Base-by-base conservation (phyloP, 495 filamentous ascomycete species). In the Penicillium macrosclerotiorum region DNA sequence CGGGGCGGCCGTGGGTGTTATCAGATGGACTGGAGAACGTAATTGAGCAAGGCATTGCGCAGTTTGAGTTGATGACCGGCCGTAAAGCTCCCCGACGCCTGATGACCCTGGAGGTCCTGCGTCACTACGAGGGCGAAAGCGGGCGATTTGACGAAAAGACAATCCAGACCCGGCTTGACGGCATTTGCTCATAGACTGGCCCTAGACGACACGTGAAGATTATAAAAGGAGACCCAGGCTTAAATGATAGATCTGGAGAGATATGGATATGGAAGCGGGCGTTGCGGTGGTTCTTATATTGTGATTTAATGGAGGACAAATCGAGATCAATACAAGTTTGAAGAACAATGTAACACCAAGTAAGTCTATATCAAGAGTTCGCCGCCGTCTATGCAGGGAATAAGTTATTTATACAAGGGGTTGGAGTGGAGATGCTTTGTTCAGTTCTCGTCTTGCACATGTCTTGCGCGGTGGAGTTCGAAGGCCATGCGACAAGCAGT, bases 11-110 rank as follows among this genome's bases (percentile, higher is more conserved):
- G 1, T 93, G 86, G 86, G 82, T 88, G 3, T 74, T 86, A 24
- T 79, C 90, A n/a, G 86, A 91, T 54, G 88, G 87, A 4, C 65
- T 91, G 8, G 88, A 90, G 56, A 80, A 91, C 22, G 75, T 93
- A 1, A 78, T 80, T 1, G 88, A 93, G 60, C 88, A 89, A 70
- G 88, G 85, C 2, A 89, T 87, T 62, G 86, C 88, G 19, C 86
- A 88, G 34, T 91, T 90, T 58, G 88, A 91, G 62, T 64, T 91
- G 34, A 87, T 91, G 73, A 88, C 87, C 3, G 88, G 87, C n/a
- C 74, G 88, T 17, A 81, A 86, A 66, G 88, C 88, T 12, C 88
- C 88, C 3, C 78, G 84, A 29, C 71, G 79, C 36, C 49, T 87
- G 16, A 93, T 93, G 88, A 78, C 83, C 37, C 63, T 74, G 31